A percentile compares a stretch with the other conserved stretches of the same genome.
phyloP scores from a whole-genome alignment of 306 rosid species.

The Vachellia collinsii region DNA sequence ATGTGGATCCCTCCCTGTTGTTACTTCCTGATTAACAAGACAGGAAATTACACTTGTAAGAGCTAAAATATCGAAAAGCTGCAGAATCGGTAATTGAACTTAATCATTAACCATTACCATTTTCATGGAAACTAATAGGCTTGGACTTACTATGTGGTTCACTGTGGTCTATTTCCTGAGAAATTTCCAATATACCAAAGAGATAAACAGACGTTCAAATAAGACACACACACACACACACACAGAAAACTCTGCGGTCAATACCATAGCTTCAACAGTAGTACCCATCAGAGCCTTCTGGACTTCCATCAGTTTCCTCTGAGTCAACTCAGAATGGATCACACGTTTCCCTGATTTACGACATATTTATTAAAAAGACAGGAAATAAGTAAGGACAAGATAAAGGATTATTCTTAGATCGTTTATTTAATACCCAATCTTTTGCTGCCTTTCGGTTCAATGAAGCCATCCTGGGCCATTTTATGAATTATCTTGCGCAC shows the following conservation, averaged over 20 bases:
- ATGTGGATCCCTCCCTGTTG: slow-evolving; percentile 67
- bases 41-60: slow-evolving; percentile 25
- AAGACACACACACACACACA: slow-evolving; percentile 3
- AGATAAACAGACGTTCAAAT: neutral
- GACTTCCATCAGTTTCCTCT: slow-evolving; percentile 71
- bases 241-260: neutral
- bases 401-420: slow-evolving; percentile 3
- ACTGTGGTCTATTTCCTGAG: slow-evolving; percentile 64
- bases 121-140: slow-evolving; percentile 28
- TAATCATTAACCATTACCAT: slow-evolving; percentile 46
- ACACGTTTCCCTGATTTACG: slow-evolving; percentile 76
- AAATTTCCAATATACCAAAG: slow-evolving; percentile 18
- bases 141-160: slow-evolving; percentile 56
- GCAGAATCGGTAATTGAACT: slow-evolving; percentile 3
- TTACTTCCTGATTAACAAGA: slow-evolving; percentile 55
- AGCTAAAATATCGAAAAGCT: neutral
- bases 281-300: slow-evolving; percentile 56
- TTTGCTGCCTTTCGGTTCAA: slow-evolving; percentile 75
- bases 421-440: slow-evolving; percentile 63
- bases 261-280: slow-evolving; percentile 65
- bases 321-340: slow-evolving; percentile 71
- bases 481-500: slow-evolving; percentile 73
- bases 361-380: neutral
- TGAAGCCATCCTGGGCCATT: slow-evolving; percentile 81
- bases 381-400: neutral